phyloP scores from a whole-genome alignment of 108 stramenopile species.

The Conticribra guillardii region DNA sequence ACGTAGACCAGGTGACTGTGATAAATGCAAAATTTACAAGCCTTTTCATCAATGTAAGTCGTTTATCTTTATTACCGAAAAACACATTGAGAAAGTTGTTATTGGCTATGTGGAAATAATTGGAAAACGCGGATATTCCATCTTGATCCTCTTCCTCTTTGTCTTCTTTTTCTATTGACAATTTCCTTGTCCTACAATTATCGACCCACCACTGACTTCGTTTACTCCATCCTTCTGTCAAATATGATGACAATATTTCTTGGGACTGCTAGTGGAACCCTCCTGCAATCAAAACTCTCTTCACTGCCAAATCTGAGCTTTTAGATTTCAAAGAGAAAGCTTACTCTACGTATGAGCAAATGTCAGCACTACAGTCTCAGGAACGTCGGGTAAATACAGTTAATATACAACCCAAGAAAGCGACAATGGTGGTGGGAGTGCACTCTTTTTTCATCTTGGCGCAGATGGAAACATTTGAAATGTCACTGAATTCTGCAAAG shows the following conservation, averaged over 20 bases:
- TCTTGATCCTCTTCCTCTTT: too few relatives aligned
- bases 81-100: too few relatives aligned
- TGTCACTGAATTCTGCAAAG: conserved; percentile 73
- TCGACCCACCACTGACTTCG: too few relatives aligned
- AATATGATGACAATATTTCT: too few relatives aligned
- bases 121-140: too few relatives aligned
- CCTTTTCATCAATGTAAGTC: conserved; percentile 76
- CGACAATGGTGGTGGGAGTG: background rate
- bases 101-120: too few relatives aligned
- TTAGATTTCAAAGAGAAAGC: conserved; percentile 43
- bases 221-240: too few relatives aligned
- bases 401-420: background rate
- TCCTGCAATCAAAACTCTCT: conserved; percentile 56
- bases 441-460: conserved; percentile 59
- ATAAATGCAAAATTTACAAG: conserved; percentile 79
- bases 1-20: conserved; percentile 32
- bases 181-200: too few relatives aligned
- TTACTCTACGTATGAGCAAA: conserved; percentile 41
- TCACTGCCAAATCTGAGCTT: conserved; percentile 44
- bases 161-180: too few relatives aligned
- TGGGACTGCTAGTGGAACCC: too few relatives aligned
- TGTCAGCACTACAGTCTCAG: conserved; percentile 21
- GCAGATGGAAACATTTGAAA: conserved; percentile 70
- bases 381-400: conserved; percentile 8
- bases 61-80: too few relatives aligned